Conservation (phyloP, 257 asterid species). For the Solanum neorickii region DNA sequence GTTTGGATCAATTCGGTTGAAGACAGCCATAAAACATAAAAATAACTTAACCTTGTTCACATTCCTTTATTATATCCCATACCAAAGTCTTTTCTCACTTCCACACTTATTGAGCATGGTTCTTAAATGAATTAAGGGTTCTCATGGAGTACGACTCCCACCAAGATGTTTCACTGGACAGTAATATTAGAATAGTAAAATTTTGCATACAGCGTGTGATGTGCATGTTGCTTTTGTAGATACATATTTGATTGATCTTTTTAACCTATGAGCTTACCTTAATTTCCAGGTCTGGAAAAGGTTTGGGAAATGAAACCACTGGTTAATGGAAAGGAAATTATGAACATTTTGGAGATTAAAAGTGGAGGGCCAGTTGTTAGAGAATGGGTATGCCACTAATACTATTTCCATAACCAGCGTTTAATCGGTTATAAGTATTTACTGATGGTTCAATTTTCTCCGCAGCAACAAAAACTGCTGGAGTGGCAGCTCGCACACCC, state of each 20-base stretch:
- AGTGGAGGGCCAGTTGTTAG: slow-evolving; percentile 65
- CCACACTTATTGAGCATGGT: neutral
- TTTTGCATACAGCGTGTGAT: neutral
- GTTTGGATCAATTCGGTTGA: neutral
- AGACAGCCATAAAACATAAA: neutral
- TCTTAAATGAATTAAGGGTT: neutral
- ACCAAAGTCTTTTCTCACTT: neutral
- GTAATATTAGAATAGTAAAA: neutral
- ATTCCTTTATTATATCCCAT: neutral
- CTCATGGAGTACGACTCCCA: neutral
- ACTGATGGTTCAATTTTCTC: neutral
- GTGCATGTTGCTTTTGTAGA: neutral
- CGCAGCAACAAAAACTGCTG: slow-evolving; percentile 57
- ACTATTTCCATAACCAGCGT: neutral
- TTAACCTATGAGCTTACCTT: neutral
- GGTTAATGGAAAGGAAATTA: slow-evolving; percentile 69
- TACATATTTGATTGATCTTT: neutral
- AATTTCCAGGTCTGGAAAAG: slow-evolving; percentile 55
- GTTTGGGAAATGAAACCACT: slow-evolving; percentile 75
- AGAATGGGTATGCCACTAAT: slow-evolving; percentile 53
- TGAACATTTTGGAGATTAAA: slow-evolving; percentile 47
- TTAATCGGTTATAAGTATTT: neutral
- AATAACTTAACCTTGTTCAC: no score
- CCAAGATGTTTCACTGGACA: neutral
- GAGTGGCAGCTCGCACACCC: slow-evolving; percentile 91